Evolutionary conservation across 1,139 yeast species (phyloP), one percentile per base, ranked within the genome.

Genomic region (Pneumocystis canis): DNA sequence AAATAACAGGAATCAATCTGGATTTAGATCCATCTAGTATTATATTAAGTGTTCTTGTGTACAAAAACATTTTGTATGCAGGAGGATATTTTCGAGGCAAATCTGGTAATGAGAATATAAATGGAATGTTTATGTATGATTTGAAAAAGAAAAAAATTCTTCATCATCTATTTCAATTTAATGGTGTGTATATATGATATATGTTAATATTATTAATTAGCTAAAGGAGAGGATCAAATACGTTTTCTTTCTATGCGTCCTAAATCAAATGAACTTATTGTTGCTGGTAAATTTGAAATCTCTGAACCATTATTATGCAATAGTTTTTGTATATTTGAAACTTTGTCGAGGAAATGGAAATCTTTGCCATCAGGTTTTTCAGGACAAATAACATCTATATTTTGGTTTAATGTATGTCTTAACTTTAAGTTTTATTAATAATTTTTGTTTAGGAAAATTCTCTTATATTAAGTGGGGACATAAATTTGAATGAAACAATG

Each of bases 241-340:
- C 81, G 80, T 64, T 73, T 85, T 1, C 73, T 87, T 65, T 82
- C 80, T 1, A 77, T 79, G 63, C 79, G 81, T 66, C 84, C 82
- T 41, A 74, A 75, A 37, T 77, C 77, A 7, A 72, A 78, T 31
- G 77, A 79, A 31, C 72, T 89, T 25, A 76, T 89, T 54, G 86
- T 88, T 11, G 96, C 88, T 60, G 98, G 98, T 28, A 77, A 82
- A 60, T 88, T 88, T 70, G 79, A 78, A 37, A 73, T 77, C 47
- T 85, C 86, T 2, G 84, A 87, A 0, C 77, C 83, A 7, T 74
- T 81, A 66, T 75, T 77, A 59, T 89, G 96, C 74, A 73, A 77
- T 1, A 80, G 83, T 1, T 73, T 89, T 61, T 88, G 96, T 71
- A 75, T 86, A 58, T 89, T 83, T 71, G 86, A 85, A 68, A 73